Evolutionary conservation across 1,139 yeast species (phyloP), one percentile per base, ranked within the genome.

Genomic region (Sugiyamaella xylanicola): DNA sequence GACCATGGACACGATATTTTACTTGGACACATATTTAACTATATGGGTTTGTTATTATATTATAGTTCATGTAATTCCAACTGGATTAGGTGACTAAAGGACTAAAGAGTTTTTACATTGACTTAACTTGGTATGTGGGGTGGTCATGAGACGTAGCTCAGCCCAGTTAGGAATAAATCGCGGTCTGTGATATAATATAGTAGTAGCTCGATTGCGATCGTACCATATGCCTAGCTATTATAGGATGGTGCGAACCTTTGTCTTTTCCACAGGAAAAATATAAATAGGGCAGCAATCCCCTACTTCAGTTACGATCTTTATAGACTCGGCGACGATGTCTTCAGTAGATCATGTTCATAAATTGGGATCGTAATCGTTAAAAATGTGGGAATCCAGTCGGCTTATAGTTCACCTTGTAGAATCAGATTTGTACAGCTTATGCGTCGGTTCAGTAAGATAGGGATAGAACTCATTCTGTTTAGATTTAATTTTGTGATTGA

Each of bases 91-190:
- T n/a, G n/a, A n/a, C n/a, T n/a, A n/a, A n/a, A n/a, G n/a, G n/a
- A n/a, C n/a, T n/a, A n/a, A n/a, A n/a, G n/a, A n/a, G n/a, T n/a
- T 25, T 9, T 25, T 5, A 25, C 9, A 9, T 9, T 25, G 5
- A 15, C 37, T 32, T 15, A n/a, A 32, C 15, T 32, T 7, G 37
- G 27, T 21, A 41, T 22, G 27, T 41, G 45, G 27, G 45, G 45
- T 41, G 32, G 21, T 39, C 42, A 39, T 39, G 42, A 19, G 42
- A 19, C 36, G 17, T 4, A 4, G 16, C 19, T 25, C 20, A n/a
- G 16, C 43, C 48, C 13, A 21, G 40, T 32, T 27, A 19, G 27
- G 36, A 4, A 29, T 11, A 27, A 9, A 36, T 11, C n/a, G n/a
- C n/a, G n/a, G n/a, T n/a, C n/a, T n/a, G n/a, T n/a, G n/a, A n/a